phyloP scores from a whole-genome alignment of 805 yeast genomes.

The Candida morakotiae region DNA sequence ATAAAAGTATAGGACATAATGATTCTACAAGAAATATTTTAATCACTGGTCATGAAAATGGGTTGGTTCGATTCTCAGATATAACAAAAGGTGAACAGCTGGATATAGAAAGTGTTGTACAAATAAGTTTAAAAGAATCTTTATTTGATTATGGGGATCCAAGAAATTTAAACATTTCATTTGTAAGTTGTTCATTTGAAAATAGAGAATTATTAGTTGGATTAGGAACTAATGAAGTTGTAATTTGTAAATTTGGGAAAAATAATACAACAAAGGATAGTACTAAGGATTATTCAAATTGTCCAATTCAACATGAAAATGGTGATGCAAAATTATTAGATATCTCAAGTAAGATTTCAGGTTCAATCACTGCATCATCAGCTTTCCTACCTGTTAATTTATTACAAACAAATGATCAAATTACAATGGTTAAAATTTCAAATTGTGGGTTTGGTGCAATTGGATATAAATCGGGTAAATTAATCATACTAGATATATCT shows the following conservation, averaged over 20 bases:
- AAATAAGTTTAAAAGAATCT: conserved; percentile 30
- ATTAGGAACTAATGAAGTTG: conserved; percentile 65
- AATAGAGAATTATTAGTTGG: conserved; percentile 74
- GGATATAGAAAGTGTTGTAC: conserved; percentile 28
- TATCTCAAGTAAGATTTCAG: conserved; percentile 52
- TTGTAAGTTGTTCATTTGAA: conserved; percentile 73
- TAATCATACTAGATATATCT: conserved; percentile 67
- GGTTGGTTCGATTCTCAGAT: conserved; percentile 80
- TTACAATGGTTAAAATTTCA: conserved; percentile 63
- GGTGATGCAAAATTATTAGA: conserved; percentile 41
- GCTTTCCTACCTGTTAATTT: conserved; percentile 32
- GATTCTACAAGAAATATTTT: conserved; percentile 46
- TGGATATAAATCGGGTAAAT: conserved; percentile 71
- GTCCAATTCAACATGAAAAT: conserved; percentile 28
- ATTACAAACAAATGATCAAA: conserved; percentile 37
- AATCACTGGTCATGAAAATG: conserved; percentile 84
- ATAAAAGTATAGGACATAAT: conserved; percentile 29
- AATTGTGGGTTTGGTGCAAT: conserved; percentile 81
- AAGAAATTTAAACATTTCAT: conserved; percentile 43
- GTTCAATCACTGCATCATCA: conserved; percentile 23
- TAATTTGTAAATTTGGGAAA: conserved; percentile 66
- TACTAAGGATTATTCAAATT: conserved; percentile 21
- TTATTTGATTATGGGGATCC: conserved; percentile 21
- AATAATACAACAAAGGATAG: conserved; percentile 6
- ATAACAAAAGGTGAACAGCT: conserved; percentile 65